These are phyloP conservation scores for Macadamia integrifolia DNA, from an alignment of 164 flowering plant species.

Conservation along the genomic window DNA sequence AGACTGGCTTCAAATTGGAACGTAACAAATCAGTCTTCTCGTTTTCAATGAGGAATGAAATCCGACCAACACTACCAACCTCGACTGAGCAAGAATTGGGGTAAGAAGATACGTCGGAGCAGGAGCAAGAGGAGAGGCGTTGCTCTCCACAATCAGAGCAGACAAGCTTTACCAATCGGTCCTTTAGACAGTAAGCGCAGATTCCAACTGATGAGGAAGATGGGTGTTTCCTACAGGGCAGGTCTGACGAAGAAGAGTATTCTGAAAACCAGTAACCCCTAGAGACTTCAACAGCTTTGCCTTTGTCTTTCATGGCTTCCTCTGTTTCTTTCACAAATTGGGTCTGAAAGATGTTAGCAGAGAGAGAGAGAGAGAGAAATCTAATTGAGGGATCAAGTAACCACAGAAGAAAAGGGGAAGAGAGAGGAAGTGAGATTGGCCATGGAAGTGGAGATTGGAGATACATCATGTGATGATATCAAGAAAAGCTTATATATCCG, in stretches of 20 bases:
- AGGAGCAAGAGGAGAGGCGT: constrained; percentile 76
- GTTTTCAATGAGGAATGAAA: constrained; percentile 72
- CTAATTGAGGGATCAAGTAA: too few species aligned
- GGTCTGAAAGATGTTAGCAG: not conserved
- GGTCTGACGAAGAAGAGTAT: constrained; percentile 33
- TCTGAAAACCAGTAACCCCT: constrained; percentile 11
- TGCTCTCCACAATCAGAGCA: constrained; percentile 87
- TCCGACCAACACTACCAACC: constrained; percentile 64
- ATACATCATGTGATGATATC: not conserved
- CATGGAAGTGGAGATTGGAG: not conserved
- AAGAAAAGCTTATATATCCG: not conserved
- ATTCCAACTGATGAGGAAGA: constrained; percentile 63
- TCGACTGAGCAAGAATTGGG: constrained; percentile 47
- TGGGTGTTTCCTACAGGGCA: constrained; percentile 69
- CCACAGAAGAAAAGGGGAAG: not conserved
- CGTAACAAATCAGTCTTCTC: constrained; percentile 27
- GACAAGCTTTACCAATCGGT: constrained; percentile 56
- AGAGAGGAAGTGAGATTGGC: not conserved
- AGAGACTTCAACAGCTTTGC: constrained; percentile 33
- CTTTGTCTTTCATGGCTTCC: constrained; percentile 50
- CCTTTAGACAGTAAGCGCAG: constrained; percentile 73
- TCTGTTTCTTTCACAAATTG: not conserved
- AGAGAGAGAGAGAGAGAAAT: too few species aligned
- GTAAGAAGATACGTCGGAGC: constrained; percentile 53
- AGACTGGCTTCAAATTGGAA: constrained; percentile 12